Evolutionary conservation across 345 rosid species (phyloP).

Genomic region (Streptanthus diversifolius): DNA sequence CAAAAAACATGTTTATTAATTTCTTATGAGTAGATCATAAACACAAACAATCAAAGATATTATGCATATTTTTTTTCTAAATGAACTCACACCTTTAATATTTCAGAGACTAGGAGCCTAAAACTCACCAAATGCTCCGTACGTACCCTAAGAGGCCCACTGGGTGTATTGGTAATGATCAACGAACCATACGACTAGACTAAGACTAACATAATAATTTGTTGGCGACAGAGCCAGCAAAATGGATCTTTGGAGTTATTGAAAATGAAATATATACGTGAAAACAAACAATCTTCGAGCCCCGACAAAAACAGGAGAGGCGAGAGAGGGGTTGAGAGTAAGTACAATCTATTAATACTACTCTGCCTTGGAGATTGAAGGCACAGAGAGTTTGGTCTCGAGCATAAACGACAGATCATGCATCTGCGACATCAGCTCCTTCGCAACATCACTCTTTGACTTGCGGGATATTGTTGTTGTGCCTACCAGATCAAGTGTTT

Average conservation of each 20-base stretch:
- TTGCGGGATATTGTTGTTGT: constrained; percentile 10
- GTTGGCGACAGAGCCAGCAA: constrained; percentile 6
- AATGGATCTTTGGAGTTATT: neutral
- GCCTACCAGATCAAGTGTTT: constrained; percentile 28
- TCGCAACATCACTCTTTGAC: constrained; percentile 40
- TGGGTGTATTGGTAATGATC: neutral
- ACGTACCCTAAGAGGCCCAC: neutral
- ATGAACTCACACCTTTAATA: neutral
- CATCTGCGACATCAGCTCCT: constrained; percentile 68
- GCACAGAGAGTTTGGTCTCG: constrained; percentile 54
- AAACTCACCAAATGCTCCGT: neutral
- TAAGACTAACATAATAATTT: neutral
- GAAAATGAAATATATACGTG: constrained; percentile 3
- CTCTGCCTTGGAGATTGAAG: constrained; percentile 37
- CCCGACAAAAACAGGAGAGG: constrained; percentile 20
- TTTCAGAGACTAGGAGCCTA: neutral
- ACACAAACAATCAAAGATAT: neutral
- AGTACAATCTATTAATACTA: constrained; percentile 8
- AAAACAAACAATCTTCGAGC: constrained; percentile 23
- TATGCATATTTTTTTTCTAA: neutral
- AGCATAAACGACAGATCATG: constrained; percentile 93
- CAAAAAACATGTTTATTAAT: neutral
- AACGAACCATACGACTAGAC: neutral
- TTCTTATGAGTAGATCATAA: neutral
- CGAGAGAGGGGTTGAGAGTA: neutral